These are phyloP conservation scores for Aspergillus fumigatiaffinis DNA, from an alignment of 2,329 filamentous ascomycete genomes.

Conservation along the genomic window DNA sequence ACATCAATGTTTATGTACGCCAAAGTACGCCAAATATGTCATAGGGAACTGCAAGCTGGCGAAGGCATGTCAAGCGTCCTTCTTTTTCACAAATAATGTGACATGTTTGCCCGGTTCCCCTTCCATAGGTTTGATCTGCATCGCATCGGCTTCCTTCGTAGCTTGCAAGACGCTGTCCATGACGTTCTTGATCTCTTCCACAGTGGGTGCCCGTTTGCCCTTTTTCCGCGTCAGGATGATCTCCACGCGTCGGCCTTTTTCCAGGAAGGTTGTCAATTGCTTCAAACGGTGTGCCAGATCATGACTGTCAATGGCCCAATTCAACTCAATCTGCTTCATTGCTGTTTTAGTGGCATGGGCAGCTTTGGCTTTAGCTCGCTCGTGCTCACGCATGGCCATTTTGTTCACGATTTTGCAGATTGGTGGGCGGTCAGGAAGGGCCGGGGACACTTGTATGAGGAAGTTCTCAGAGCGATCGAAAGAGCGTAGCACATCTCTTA, in stretches of 20 bases:
- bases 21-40: slow-evolving; percentile 6
- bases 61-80: slow-evolving; percentile 9
- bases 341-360: slow-evolving; percentile 38
- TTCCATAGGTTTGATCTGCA: slow-evolving; percentile 40
- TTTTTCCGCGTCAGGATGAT: slow-evolving; percentile 66
- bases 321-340: slow-evolving; percentile 78
- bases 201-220: slow-evolving; percentile 56
- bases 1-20: slow-evolving; percentile 15
- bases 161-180: slow-evolving; percentile 49
- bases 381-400: slow-evolving; percentile 45
- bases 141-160: slow-evolving; percentile 40
- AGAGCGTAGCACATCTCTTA: slow-evolving; percentile 34
- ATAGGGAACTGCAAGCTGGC: neutral
- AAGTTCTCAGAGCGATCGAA: slow-evolving; percentile 50
- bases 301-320: slow-evolving; percentile 76
- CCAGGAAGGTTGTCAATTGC: slow-evolving; percentile 65
- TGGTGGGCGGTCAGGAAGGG: slow-evolving; percentile 41
- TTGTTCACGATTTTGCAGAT: slow-evolving; percentile 70
- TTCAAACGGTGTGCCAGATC: slow-evolving; percentile 71
- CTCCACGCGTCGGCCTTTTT: slow-evolving; percentile 72
- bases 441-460: slow-evolving; percentile 48
- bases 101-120: slow-evolving; percentile 38
- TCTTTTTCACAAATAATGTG: slow-evolving; percentile 36
- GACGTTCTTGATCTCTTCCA: slow-evolving; percentile 59
- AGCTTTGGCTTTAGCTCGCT: slow-evolving; percentile 37